phyloP scores from a whole-genome alignment of 179 eudicot species.

The Pouteria campechiana region DNA sequence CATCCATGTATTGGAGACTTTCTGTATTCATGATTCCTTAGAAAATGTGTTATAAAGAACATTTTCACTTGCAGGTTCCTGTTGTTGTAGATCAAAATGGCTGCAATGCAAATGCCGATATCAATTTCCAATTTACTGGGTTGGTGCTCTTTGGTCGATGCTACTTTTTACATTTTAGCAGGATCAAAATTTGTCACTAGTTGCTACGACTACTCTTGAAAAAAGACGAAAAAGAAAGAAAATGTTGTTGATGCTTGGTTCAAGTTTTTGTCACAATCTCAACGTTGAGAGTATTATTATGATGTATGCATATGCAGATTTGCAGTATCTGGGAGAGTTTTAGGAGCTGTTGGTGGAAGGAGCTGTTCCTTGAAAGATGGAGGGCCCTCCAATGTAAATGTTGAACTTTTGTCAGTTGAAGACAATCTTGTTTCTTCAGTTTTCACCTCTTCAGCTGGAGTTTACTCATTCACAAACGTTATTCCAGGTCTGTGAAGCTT shows the following conservation, averaged over 20 bases:
- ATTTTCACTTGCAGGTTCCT: slow-evolving; percentile 48
- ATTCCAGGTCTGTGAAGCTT: slow-evolving; percentile 80
- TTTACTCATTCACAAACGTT: slow-evolving; percentile 59
- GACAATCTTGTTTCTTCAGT: slow-evolving; percentile 61
- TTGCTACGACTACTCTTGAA: too few relatives aligned
- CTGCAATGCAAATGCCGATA: slow-evolving; percentile 92
- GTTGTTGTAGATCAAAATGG: slow-evolving; percentile 71
- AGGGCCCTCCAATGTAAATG: slow-evolving; percentile 78
- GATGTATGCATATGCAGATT: slow-evolving; percentile 74
- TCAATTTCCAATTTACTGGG: slow-evolving; percentile 95
- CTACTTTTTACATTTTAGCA: not conserved
- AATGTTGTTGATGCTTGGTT: too few relatives aligned
- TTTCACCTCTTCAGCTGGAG: slow-evolving; percentile 58
- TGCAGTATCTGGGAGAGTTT: slow-evolving; percentile 73
- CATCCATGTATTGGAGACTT: too few relatives aligned
- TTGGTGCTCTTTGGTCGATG: slow-evolving; percentile 17
- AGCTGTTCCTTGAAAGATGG: slow-evolving; percentile 64
- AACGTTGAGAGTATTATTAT: too few relatives aligned
- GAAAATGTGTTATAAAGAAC: slow-evolving; percentile 10
- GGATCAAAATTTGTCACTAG: too few relatives aligned
- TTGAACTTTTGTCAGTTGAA: slow-evolving; percentile 59
- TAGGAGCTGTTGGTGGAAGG: slow-evolving; percentile 80
- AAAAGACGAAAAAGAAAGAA: too few relatives aligned
- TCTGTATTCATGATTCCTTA: too few relatives aligned
- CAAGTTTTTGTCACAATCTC: too few relatives aligned